Base-by-base conservation (phyloP, 768 basidiomycete species). In the Tricholoma terreum region DNA sequence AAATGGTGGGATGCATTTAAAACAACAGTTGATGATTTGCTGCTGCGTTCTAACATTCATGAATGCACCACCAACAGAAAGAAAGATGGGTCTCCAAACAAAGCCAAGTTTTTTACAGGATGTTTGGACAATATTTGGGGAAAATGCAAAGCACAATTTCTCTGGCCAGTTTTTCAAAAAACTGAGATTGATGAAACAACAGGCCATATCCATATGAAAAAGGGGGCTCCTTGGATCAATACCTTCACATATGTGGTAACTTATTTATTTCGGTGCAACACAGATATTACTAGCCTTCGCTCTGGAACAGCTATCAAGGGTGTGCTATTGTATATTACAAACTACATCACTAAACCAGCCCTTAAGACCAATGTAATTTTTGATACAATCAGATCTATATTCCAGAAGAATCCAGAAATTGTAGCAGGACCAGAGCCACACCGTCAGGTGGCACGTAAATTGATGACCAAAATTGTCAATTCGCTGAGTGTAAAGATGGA, bases 291-390 rank as follows among this genome's bases (percentile, higher is more conserved):
- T 0, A 69, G 70, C 52, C 48, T 78, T 1, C 46, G 71, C 14
- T 77, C 73, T 17, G 77, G 77, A 0, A 78, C 77, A 2, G 64
- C 72, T 0, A 66, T 79, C 1, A 76, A 77, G 50, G 67, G 73
- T 14, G 66, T 76, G 3, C 57, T 77, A 0, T 63, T 69, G n/a
- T 78, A 77, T 64, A 66, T 77, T 0, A 68, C 77, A 4, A 76
- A 80, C 34, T 80, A 80, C 60, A 68, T 80, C 1, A 77, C 75
- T 0, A 80, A 80, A 58, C 48, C 65, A 0, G 40, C 62, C 1
- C 57, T 80, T 6, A 79, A 77, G 40, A 75, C 72, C 0, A 66
- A 75, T 60, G 62, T 62, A 15, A 66, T 76, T 31, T 77, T 78
- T 64, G 66, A 75, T 0, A 57, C 69, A 10, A 58, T n/a, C n/a